phyloP scores from a whole-genome alignment of 176 grass and related monocot genomes.

The Eragrostis nindensis region DNA sequence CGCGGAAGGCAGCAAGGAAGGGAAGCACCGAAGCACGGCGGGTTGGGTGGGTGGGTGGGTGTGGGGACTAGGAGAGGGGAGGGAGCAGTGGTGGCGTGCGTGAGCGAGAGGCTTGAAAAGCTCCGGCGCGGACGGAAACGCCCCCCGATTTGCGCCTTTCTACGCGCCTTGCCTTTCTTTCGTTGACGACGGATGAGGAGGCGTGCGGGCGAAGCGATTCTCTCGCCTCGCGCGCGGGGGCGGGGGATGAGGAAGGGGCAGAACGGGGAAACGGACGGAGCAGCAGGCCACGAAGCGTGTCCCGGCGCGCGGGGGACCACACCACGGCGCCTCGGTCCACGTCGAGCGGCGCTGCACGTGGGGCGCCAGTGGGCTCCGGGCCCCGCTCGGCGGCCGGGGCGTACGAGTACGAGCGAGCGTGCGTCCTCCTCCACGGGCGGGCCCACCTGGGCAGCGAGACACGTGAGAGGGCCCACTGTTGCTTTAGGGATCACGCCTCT shows the following conservation, averaged over 20 bases:
- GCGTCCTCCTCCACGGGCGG: no score
- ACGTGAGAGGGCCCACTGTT: conserved; percentile 44
- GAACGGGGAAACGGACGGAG: not conserved
- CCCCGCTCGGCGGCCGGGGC: not conserved
- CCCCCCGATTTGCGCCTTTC: conserved; percentile 32
- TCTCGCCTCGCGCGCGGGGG: not conserved
- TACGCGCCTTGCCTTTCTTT: not conserved
- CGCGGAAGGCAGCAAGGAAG: conserved; percentile 16
- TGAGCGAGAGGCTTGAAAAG: conserved; percentile 36
- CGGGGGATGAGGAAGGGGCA: not conserved
- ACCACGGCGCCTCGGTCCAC: conserved; percentile 39
- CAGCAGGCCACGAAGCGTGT: conserved; percentile 46
- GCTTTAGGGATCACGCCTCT: conserved; percentile 39
- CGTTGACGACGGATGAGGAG: no score
- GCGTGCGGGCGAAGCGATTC: conserved; percentile 8
- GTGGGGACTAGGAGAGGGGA: no score
- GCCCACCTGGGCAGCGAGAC: not conserved
- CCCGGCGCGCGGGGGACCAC: conserved; percentile 5
- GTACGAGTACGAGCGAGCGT: not conserved
- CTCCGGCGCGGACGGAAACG: no score
- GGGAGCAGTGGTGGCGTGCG: conserved; percentile 39
- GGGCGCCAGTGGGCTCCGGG: conserved; percentile 31
- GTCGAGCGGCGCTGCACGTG: conserved; percentile 58
- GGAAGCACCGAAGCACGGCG: not conserved
- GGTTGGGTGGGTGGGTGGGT: not conserved